Evolutionary conservation across 1,139 yeast genomes (phyloP).

Genomic region (Diutina mesorugosa): DNA sequence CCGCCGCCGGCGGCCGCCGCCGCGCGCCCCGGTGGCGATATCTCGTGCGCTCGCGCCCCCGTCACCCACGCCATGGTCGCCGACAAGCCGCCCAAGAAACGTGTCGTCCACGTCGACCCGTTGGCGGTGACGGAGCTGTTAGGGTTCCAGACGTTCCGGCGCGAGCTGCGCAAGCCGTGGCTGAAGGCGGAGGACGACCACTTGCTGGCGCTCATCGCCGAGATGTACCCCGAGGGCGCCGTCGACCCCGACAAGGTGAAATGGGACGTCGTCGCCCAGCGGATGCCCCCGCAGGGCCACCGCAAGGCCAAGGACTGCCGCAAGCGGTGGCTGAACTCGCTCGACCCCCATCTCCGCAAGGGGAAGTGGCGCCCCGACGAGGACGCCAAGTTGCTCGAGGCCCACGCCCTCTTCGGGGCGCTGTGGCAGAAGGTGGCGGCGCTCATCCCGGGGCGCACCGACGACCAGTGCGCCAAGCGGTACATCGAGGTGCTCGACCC

Average conservation of each 20-base stretch:
- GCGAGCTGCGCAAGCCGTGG: conserved; percentile 58
- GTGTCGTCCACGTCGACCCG: conserved; percentile 32
- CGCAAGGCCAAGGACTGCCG: conserved; percentile 60
- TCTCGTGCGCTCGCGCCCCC: neutral
- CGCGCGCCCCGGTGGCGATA: no score
- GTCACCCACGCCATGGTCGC: conserved; percentile 6
- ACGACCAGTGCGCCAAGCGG: conserved; percentile 89
- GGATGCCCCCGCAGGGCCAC: conserved; percentile 18
- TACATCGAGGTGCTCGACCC: conserved; percentile 87
- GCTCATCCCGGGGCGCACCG: conserved; percentile 74
- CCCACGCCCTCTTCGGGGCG: conserved; percentile 60
- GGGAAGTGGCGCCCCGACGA: conserved; percentile 89
- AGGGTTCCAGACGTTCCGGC: conserved; percentile 64
- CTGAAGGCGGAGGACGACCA: conserved; percentile 46
- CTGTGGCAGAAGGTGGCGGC: conserved; percentile 78
- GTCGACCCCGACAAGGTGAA: conserved; percentile 16
- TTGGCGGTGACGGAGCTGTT: conserved; percentile 56
- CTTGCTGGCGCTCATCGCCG: conserved; percentile 26
- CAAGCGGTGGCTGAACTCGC: conserved; percentile 66
- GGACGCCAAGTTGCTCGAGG: conserved; percentile 51
- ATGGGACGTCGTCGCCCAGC: conserved; percentile 59
- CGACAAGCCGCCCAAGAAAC: conserved; percentile 9
- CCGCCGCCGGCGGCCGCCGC: no score
- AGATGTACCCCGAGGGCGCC: conserved; percentile 10
- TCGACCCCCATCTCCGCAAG: conserved; percentile 69